Percentiles rank a stretch among this genome's conserved stretches.
phyloP scores from a whole-genome alignment of 768 basidiomycete genomes.

The Leccinum imitatum region DNA sequence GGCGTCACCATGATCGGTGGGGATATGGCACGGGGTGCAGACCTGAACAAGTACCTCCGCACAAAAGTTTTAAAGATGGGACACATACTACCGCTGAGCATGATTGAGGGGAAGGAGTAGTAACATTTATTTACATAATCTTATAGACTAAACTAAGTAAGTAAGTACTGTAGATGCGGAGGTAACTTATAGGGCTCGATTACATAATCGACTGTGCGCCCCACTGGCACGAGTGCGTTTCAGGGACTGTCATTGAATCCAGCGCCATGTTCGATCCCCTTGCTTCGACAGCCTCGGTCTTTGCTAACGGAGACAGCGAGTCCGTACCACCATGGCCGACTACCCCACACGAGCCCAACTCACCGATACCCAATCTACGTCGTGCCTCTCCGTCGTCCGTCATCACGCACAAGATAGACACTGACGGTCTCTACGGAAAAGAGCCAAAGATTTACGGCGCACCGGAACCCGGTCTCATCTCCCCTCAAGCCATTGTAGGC shows the following conservation, averaged over 20 bases:
- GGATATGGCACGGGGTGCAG: constrained; percentile 71
- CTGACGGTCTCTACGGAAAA: constrained; percentile 66
- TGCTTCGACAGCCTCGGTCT: constrained; percentile 50
- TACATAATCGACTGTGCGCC: constrained; percentile 16
- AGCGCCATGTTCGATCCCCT: constrained; percentile 72
- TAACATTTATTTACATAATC: neutral
- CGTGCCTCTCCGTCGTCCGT: constrained; percentile 53
- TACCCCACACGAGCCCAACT: constrained; percentile 70
- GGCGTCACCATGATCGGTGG: constrained; percentile 85
- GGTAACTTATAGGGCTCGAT: neutral
- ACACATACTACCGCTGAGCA: constrained; percentile 70
- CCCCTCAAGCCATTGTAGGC: constrained; percentile 62
- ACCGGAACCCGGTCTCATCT: constrained; percentile 80
- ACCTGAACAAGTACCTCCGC: constrained; percentile 91
- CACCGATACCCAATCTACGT: constrained; percentile 70
- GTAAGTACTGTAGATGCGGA: too few relatives aligned
- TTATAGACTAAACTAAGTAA: neutral
- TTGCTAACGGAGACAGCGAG: constrained; percentile 48
- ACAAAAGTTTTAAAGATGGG: constrained; percentile 99
- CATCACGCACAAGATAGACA: constrained; percentile 49
- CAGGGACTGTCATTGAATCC: neutral
- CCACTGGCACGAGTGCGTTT: neutral
- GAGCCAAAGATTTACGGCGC: constrained; percentile 88
- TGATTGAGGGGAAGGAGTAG: constrained; percentile 14
- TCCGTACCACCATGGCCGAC: constrained; percentile 73